Conservation (phyloP, 768 basidiomycete genomes). For the Termitomyces sp. region DNA sequence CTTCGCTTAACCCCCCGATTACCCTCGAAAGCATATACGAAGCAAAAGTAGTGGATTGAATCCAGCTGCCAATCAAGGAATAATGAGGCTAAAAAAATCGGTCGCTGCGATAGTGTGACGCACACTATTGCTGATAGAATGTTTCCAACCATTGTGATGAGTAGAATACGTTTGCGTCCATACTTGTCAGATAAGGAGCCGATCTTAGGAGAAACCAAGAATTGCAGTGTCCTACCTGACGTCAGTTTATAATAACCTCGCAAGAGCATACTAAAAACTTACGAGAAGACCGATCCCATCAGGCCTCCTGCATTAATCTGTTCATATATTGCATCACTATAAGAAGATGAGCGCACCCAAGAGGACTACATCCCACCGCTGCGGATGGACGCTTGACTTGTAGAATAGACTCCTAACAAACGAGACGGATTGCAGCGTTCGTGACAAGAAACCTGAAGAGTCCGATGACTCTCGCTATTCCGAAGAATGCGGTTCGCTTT, state of each 20-base stretch:
- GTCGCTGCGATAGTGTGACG: constrained; percentile 20
- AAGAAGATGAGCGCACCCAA: constrained; percentile 46
- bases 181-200: constrained; percentile 84
- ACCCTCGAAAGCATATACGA: constrained; percentile 87
- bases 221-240: constrained; percentile 67
- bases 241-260: constrained; percentile 21
- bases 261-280: constrained; percentile 25
- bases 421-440: constrained; percentile 64
- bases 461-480: constrained; percentile 65
- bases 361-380: constrained; percentile 91
- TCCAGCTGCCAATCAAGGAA: constrained; percentile 53
- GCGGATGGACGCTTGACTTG: constrained; percentile 49
- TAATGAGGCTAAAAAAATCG: neutral
- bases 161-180: constrained; percentile 79
- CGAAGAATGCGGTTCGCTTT: constrained; percentile 1
- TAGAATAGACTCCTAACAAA: constrained; percentile 61
- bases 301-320: constrained; percentile 52
- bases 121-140: constrained; percentile 84
- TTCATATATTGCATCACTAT: neutral
- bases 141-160: constrained; percentile 90
- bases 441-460: constrained; percentile 65
- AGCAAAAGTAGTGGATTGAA: constrained; percentile 85
- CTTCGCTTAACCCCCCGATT: constrained; percentile 91
- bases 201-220: constrained; percentile 75
- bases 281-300: constrained; percentile 94